Evolutionary conservation across 2,329 filamentous ascomycete species (phyloP).

Genomic region (Xylariaceae sp.): DNA sequence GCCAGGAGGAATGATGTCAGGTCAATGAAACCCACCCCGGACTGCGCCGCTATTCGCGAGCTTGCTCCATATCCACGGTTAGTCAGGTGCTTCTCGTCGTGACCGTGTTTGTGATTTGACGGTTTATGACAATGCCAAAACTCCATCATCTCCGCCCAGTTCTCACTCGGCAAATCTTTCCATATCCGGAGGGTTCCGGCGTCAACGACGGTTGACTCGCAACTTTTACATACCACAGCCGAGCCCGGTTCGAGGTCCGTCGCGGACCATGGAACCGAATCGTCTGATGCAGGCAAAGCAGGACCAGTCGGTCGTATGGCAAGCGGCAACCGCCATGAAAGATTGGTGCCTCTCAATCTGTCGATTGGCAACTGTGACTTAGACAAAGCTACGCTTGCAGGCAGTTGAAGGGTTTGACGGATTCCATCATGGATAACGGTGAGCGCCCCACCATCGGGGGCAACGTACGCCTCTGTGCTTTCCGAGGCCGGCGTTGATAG

Average conservation of each 20-base stretch:
- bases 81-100: constrained; percentile 41
- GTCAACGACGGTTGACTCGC: constrained; percentile 38
- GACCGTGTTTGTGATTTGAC: constrained; percentile 39
- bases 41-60: constrained; percentile 63
- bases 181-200: constrained; percentile 51
- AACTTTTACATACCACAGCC: constrained; percentile 42
- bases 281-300: constrained; percentile 29
- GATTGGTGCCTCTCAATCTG: constrained; percentile 30
- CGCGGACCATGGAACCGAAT: constrained; percentile 54
- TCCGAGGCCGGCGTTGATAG: constrained; percentile 43
- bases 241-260: constrained; percentile 40
- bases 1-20: constrained; percentile 70
- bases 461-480: constrained; percentile 43
- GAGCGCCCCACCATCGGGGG: constrained; percentile 44
- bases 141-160: constrained; percentile 99
- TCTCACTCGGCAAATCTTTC: constrained; percentile 93
- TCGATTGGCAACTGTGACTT: constrained; percentile 39
- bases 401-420: constrained; percentile 38
- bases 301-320: constrained; percentile 6
- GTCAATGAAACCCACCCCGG: constrained; percentile 73
- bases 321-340: constrained; percentile 55
- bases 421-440: constrained; percentile 45
- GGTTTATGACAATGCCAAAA: constrained; percentile 99
- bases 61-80: constrained; percentile 80
- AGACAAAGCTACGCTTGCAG: constrained; percentile 37